phyloP scores from a whole-genome alignment of 1,284 basidiomycete genomes.

The Apiotrichum gracile region DNA sequence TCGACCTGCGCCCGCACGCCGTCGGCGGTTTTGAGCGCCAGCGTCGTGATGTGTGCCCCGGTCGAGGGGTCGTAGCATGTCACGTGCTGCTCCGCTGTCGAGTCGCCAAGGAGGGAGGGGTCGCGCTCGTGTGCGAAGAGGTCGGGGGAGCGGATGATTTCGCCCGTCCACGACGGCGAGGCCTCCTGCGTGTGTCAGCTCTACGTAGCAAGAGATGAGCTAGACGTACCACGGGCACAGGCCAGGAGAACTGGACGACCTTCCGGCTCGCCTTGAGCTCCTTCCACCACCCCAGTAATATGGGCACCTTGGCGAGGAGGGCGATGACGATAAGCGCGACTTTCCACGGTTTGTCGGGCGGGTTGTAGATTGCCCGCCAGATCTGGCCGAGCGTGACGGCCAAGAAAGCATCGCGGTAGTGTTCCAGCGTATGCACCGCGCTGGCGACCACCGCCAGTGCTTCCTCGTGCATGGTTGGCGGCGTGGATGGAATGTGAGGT shows the following conservation, averaged over 20 bases:
- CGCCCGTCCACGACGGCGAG: conserved; percentile 24
- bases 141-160: conserved; percentile 22
- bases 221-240: conserved; percentile 57
- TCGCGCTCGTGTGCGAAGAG: conserved; percentile 30
- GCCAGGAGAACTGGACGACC: conserved; percentile 59
- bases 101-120: conserved; percentile 21
- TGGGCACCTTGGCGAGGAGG: conserved; percentile 11
- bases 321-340: conserved; percentile 18
- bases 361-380: conserved; percentile 31
- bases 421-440: background rate
- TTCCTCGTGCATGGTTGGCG: background rate
- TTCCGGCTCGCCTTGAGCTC: conserved; percentile 47
- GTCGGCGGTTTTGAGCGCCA: conserved; percentile 58
- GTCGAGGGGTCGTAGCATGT: conserved; percentile 89
- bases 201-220: background rate
- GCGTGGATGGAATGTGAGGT: no score
- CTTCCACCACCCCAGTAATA: background rate
- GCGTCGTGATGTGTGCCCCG: conserved; percentile 51
- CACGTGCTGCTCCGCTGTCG: conserved; percentile 60
- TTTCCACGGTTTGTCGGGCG: conserved; percentile 25
- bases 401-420: background rate
- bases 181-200: conserved; percentile 18
- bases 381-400: conserved; percentile 30
- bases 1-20: conserved; percentile 68
- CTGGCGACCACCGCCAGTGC: background rate